Percentiles rank a stretch among this genome's conserved stretches.
Conservation (phyloP, 2,329 filamentous ascomycete species). For the Nothophaeocryptopus gaeumannii region DNA sequence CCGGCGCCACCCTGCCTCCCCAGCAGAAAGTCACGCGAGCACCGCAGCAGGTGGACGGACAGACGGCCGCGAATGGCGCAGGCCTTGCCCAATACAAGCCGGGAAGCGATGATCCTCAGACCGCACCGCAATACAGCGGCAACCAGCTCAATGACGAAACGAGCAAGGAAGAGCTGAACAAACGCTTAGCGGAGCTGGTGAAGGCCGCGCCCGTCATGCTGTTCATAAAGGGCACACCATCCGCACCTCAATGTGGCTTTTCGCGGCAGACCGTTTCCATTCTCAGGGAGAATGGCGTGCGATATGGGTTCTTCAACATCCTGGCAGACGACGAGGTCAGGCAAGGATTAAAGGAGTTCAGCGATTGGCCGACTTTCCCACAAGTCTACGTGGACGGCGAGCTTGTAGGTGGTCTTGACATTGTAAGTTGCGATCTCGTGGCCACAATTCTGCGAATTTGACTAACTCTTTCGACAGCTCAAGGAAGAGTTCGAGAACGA, state of each 20-base stretch:
- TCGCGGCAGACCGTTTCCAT: conserved; percentile 84
- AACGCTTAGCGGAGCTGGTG: conserved; percentile 77
- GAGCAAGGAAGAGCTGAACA: conserved; percentile 79
- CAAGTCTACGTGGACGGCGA: conserved; percentile 91
- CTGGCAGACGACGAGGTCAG: conserved; percentile 94
- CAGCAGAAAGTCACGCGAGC: conserved; percentile 37
- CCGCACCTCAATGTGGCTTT: conserved; percentile 85
- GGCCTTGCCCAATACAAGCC: conserved; percentile 48
- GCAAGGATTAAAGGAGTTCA: conserved; percentile 92
- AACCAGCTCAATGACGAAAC: conserved; percentile 40
- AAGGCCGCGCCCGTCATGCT: conserved; percentile 97
- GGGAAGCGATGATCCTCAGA: conserved; percentile 40
- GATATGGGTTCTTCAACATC: conserved; percentile 99
- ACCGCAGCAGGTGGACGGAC: conserved; percentile 21
- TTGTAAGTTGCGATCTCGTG: conserved; percentile 60
- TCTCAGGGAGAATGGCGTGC: conserved; percentile 81
- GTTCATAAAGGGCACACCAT: conserved; percentile 97
- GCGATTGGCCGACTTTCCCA: conserved; percentile 98
- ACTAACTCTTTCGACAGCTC: conserved; percentile 55
- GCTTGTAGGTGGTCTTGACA: conserved; percentile 88
- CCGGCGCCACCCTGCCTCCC: conserved; percentile 41
- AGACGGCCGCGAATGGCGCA: conserved; percentile 19
- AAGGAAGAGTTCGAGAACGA: conserved; percentile 89
- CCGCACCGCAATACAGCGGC: conserved; percentile 47
- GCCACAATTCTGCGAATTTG: not conserved